A percentile compares a stretch with the other conserved stretches of the same genome.
Conservation (phyloP, 257 asterid genomes). For the Linaria vulgaris region DNA sequence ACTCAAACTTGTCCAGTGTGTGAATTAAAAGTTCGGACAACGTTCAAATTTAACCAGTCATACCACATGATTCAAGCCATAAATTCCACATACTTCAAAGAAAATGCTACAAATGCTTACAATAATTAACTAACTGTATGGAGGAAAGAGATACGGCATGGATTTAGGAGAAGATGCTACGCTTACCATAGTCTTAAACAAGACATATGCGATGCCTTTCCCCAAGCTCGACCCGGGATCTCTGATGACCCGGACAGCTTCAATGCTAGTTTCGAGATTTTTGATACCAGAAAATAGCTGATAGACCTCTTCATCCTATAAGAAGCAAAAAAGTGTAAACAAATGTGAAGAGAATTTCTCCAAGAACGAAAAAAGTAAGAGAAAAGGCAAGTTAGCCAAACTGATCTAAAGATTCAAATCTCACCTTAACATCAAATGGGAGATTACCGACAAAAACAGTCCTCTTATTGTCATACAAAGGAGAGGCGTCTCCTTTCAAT, state of each 20-base stretch:
- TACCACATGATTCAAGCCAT: no score
- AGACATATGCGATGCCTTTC: slow-evolving; percentile 87
- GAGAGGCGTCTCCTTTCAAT: slow-evolving; percentile 65
- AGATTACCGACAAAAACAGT: slow-evolving; percentile 89
- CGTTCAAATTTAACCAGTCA: no score
- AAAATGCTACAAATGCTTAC: not conserved
- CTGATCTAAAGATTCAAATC: slow-evolving; percentile 14
- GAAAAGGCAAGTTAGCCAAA: not conserved
- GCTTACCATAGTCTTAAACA: slow-evolving; percentile 87
- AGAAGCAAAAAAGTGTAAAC: slow-evolving; percentile 15
- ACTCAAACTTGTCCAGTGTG: no score
- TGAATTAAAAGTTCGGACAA: no score
- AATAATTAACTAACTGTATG: not conserved
- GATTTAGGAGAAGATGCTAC: slow-evolving; percentile 9
- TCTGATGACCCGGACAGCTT: slow-evolving; percentile 86
- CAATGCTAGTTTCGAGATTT: slow-evolving; percentile 67
- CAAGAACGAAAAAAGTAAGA: not conserved
- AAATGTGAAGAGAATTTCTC: not conserved
- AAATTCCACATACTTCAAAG: not conserved
- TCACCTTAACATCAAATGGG: slow-evolving; percentile 91
- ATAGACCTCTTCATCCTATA: slow-evolving; percentile 89
- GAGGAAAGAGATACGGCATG: not conserved
- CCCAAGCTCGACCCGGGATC: slow-evolving; percentile 93
- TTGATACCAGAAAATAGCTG: slow-evolving; percentile 64
- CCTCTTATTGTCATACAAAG: slow-evolving; percentile 74